Percentiles rank a stretch among this genome's conserved stretches.
These are phyloP conservation scores for Phytophthora gonapodyides DNA, from an alignment of 352 stramenopile species.

Conservation along the genomic window DNA sequence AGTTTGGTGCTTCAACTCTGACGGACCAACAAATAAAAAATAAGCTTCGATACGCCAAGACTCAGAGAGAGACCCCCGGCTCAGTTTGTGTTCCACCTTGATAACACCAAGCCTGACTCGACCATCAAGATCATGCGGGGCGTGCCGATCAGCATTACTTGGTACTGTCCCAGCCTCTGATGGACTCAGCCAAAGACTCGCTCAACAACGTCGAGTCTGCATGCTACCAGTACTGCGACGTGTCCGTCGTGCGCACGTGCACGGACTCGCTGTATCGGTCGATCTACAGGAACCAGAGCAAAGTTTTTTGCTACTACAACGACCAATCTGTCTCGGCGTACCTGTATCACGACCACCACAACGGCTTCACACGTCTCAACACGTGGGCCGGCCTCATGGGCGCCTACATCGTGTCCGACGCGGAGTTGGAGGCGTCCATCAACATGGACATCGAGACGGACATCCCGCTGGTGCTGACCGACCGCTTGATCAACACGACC, in stretches of 20 bases:
- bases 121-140: slow-evolving; percentile 43
- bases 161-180: slow-evolving; percentile 40
- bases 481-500: slow-evolving; percentile 46
- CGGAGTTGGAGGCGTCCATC: slow-evolving; percentile 40
- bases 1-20: too few species aligned
- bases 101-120: slow-evolving; percentile 40
- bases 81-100: too few species aligned
- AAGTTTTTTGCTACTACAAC: slow-evolving; percentile 55
- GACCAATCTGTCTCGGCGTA: slow-evolving; percentile 64
- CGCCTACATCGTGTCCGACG: slow-evolving; percentile 58
- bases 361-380: slow-evolving; percentile 61
- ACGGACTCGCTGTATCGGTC: slow-evolving; percentile 48
- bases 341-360: slow-evolving; percentile 62
- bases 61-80: too few species aligned
- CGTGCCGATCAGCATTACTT: slow-evolving; percentile 45
- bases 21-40: too few species aligned
- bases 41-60: too few species aligned
- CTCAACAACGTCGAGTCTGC: slow-evolving; percentile 40
- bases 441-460: slow-evolving; percentile 62
- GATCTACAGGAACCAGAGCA: slow-evolving; percentile 65
- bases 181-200: slow-evolving; percentile 41
- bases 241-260: slow-evolving; percentile 57
- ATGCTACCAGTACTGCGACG: slow-evolving; percentile 63
- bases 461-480: slow-evolving; percentile 50
- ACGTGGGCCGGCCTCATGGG: slow-evolving; percentile 59